Percentiles rank a stretch among this genome's conserved stretches.
These are phyloP conservation scores for Bruguiera hainesii DNA, from an alignment of 441 rosid species.

Conservation along the genomic window DNA sequence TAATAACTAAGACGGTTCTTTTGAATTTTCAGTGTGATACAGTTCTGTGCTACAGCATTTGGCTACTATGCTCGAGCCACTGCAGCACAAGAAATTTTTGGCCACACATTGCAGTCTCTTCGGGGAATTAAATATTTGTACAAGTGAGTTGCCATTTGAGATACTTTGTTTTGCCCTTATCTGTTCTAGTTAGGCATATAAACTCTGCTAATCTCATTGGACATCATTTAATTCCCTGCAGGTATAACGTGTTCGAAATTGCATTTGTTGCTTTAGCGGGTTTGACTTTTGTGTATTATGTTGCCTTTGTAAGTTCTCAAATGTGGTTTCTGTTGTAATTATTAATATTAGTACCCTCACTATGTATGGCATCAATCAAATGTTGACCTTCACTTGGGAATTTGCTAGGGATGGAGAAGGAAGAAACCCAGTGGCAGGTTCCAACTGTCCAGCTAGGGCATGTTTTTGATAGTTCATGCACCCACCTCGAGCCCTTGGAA, in stretches of 20 bases:
- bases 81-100: conserved; percentile 97
- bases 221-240: conserved; percentile 29
- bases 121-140: conserved; percentile 90
- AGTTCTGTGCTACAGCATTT: conserved; percentile 94
- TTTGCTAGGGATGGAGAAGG: conserved; percentile 88
- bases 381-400: conserved; percentile 10
- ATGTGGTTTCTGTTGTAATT: not conserved
- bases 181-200: conserved; percentile 5
- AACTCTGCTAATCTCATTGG: conserved; percentile 17
- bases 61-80: conserved; percentile 99
- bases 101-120: conserved; percentile 95
- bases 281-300: conserved; percentile 81
- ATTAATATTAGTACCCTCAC: not conserved
- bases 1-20: conserved; percentile 1
- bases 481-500: conserved; percentile 2
- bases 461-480: conserved; percentile 15
- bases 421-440: conserved; percentile 77
- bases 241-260: conserved; percentile 97
- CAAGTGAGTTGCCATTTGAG: conserved; percentile 57
- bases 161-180: not conserved
- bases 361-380: conserved; percentile 2
- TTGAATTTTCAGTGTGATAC: conserved; percentile 79
- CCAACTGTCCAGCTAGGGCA: conserved; percentile 66
- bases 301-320: conserved; percentile 67
- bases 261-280: conserved; percentile 83